Base-by-base conservation (phyloP, 2,329 filamentous ascomycete species). In the Cladosporium sp. region DNA sequence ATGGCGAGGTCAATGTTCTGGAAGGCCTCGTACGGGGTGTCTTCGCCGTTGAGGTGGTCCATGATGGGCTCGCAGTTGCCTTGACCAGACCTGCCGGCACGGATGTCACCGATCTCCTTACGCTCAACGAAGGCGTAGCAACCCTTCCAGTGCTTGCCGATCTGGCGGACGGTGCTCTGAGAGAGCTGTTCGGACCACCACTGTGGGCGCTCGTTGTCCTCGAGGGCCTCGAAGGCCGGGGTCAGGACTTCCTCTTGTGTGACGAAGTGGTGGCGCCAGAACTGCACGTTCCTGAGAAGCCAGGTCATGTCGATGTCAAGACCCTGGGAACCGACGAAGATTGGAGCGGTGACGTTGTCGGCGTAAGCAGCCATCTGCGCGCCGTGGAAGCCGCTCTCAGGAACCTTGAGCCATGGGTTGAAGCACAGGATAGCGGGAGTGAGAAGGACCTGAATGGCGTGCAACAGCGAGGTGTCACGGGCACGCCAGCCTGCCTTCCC, bases 181-280 rank as follows among this genome's bases (percentile, higher is more conserved):
- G 31, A 35, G n/a, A 75, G 67, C 53, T 67, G 58, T 5, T 49
- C 49, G 50, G 46, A 26, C 72, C 72, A 74, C 64, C 76, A 73
- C n/a, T 77, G 77, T 14, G 83, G 82, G 62, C 72, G 75, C 52
- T 83, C 76, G 26, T 71, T 53, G 0, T 58, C 55, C 1, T 75
- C 69, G 8, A 85, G 75, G 3, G 74, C 71, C 6, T 69, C 62
- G 67, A 80, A 80, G 2, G 73, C 72, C 56, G 71, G 75, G 3
- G 84, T 72, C 0, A 79, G 76, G 26, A 72, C 70, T n/a, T 80
- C 77, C 3, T 74, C 74, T 10, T 73, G 56, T 8, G 70, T 70
- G 49, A 78, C 78, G 71, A 85, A 78, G 67, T 86, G 82, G 58
- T 80, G 79, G 55, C 80, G 80, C 76, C 85, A 86, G 77, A 85